Evolutionary conservation across 2,329 filamentous ascomycete species (phyloP), one percentile per base, ranked within the genome.

Genomic region (Penicillium sp.): DNA sequence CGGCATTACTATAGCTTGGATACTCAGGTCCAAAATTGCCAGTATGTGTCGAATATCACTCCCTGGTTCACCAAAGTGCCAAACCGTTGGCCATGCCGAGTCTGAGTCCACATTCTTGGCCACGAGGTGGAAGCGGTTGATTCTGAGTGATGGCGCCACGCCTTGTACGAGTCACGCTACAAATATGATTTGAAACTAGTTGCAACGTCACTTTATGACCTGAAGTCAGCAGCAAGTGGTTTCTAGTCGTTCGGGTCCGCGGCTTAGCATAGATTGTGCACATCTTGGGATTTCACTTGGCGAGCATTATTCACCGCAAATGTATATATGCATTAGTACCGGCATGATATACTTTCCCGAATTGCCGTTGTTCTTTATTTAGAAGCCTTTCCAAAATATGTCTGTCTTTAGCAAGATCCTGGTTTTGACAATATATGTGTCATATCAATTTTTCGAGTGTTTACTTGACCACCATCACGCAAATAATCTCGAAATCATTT

Each of bases 1-100:
- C 57, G 60, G 64, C 66, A 68, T 64, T 55, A 49, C 57, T 66
- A 56, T 66, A 65, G 60, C 63, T 71, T 70, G 69, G 68, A 71
- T 69, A 68, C 52, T 49, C 26, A 53, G 55, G 53, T 58, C 49
- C 50, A 46, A 61, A 58, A 26, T 48, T 61, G 54, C 58, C 58
- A 55, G 41, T 51, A 49, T 49, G 50, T 49, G 50, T 30, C 35
- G 50, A 58, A 46, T 11, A 49, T 41, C 35, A 5, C 21, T 44
- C 56, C 55, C 46, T 21, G 30, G 30, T 41, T 31, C 38, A 38
- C 35, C 47, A 21, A 26, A n/a, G 47, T 47, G 48, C 50, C 35
- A 47, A 47, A 3, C 49, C 19, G 38, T 13, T 35, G 31, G 21
- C n/a, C 21, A 15, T 31, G 9, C 26, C 26, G 13, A 7, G 7